Percentiles rank a stretch among this genome's conserved stretches.
phyloP scores from a whole-genome alignment of 1,284 basidiomycete species.

The Porodaedalea pini region DNA sequence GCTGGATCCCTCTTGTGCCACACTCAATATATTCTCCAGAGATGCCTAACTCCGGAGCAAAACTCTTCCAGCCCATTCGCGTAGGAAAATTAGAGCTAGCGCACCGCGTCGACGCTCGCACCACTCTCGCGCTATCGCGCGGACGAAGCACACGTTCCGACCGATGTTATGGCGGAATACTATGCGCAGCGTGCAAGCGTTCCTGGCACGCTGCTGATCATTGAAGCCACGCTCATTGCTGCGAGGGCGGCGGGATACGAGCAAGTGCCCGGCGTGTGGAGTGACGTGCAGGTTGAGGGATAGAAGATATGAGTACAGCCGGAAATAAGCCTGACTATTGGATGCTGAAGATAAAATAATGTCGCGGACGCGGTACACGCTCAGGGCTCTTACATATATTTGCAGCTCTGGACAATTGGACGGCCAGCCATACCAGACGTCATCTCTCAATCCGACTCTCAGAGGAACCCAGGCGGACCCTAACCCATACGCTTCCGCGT shows the following conservation, averaged over 20 bases:
- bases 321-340: slow-evolving; percentile 5
- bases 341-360: not conserved
- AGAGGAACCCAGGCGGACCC: slow-evolving; percentile 34
- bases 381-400: slow-evolving; percentile 35
- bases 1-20: no score
- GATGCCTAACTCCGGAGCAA: slow-evolving; percentile 32
- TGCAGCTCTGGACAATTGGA: slow-evolving; percentile 50
- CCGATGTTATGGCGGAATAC: slow-evolving; percentile 32
- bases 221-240: slow-evolving; percentile 44
- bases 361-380: slow-evolving; percentile 39
- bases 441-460: slow-evolving; percentile 30
- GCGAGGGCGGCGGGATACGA: slow-evolving; percentile 35
- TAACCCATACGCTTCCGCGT: slow-evolving; percentile 38
- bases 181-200: slow-evolving; percentile 37
- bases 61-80: slow-evolving; percentile 30
- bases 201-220: slow-evolving; percentile 46
- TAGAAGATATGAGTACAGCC: slow-evolving; percentile 34
- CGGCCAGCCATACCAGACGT: slow-evolving; percentile 34
- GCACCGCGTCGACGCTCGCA: slow-evolving; percentile 31
- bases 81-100: slow-evolving; percentile 30
- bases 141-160: slow-evolving; percentile 20
- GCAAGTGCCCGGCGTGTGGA: slow-evolving; percentile 43
- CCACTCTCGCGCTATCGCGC: slow-evolving; percentile 33
- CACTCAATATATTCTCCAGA: no score
- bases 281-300: slow-evolving; percentile 38